These are phyloP conservation scores for Cyclanthera cordifolia DNA, from an alignment of 306 rosid genomes.

Conservation along the genomic window DNA sequence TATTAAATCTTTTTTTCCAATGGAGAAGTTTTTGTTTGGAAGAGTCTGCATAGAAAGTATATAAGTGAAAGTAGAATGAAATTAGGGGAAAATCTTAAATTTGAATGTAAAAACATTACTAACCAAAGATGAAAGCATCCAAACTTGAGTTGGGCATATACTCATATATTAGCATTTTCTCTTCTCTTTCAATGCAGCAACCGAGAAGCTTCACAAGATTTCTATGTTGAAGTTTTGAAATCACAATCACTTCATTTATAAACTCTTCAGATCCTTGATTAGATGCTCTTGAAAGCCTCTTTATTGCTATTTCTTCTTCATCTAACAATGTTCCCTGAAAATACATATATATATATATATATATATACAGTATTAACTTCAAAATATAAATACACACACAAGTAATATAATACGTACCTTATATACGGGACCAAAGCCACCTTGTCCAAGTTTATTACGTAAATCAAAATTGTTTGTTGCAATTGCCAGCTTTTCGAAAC, in stretches of 20 bases:
- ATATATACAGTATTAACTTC: too few relatives aligned
- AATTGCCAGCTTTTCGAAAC: constrained; percentile 22
- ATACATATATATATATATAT: not conserved
- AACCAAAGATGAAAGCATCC: constrained; percentile 30
- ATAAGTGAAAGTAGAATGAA: too few relatives aligned
- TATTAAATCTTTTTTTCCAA: too few relatives aligned
- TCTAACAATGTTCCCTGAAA: constrained; percentile 21
- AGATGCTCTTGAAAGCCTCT: constrained; percentile 32
- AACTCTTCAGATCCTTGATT: constrained; percentile 36
- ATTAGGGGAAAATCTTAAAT: too few relatives aligned
- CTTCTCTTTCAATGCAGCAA: constrained; percentile 27
- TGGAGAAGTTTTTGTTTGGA: too few relatives aligned
- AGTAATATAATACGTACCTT: not conserved
- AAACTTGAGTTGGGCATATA: constrained; percentile 38
- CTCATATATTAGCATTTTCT: constrained; percentile 35
- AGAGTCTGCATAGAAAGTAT: too few relatives aligned
- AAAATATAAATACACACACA: too few relatives aligned
- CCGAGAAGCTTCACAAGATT: constrained; percentile 34
- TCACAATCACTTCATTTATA: constrained; percentile 31
- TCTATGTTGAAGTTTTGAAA: constrained; percentile 39
- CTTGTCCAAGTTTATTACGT: constrained; percentile 22
- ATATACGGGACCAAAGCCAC: constrained; percentile 10
- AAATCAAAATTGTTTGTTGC: constrained; percentile 32
- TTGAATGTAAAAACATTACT: too few relatives aligned
- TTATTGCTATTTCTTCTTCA: constrained; percentile 34